These are phyloP conservation scores for Fusarium buxicola DNA, from an alignment of 2,329 filamentous ascomycete genomes.

Conservation along the genomic window DNA sequence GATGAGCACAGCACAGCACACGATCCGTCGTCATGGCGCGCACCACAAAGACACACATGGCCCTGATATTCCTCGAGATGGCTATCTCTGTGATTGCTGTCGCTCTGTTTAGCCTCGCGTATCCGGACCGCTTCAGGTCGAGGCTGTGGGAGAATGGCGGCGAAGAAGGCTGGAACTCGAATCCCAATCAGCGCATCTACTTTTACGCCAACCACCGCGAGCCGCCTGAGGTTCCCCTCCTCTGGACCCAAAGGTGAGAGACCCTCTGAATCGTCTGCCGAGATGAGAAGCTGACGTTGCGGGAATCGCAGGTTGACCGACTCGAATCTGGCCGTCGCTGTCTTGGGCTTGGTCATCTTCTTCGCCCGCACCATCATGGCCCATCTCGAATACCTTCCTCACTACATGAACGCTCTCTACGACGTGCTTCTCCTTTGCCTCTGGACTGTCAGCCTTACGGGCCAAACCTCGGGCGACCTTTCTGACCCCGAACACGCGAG, in stretches of 20 bases:
- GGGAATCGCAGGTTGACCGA: conserved; percentile 39
- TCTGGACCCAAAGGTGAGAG: conserved; percentile 45
- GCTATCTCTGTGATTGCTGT: conserved; percentile 16
- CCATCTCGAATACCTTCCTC: conserved; percentile 40
- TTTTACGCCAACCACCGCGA: conserved; percentile 48
- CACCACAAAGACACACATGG: conserved; percentile 14
- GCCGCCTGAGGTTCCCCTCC: conserved; percentile 43
- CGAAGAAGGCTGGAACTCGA: conserved; percentile 47
- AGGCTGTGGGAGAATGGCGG: conserved; percentile 46
- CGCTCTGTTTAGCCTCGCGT: conserved; percentile 41
- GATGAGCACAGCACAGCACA: not conserved
- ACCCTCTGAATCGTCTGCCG: fast-evolving
- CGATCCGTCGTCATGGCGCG: conserved; percentile 22
- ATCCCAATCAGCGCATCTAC: conserved; percentile 46
- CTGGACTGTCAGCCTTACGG: conserved; percentile 43
- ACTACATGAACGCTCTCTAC: conserved; percentile 44
- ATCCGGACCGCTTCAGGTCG: conserved; percentile 40
- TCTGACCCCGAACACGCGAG: conserved; percentile 43
- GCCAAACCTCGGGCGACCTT: conserved; percentile 42
- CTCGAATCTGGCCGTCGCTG: conserved; percentile 47
- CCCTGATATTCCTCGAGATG: conserved; percentile 38
- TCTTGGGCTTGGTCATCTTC: conserved; percentile 47
- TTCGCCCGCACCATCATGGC: conserved; percentile 41
- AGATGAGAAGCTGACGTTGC: not conserved
- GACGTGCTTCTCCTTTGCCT: conserved; percentile 45